Percentiles rank a stretch among this genome's conserved stretches.
These are phyloP conservation scores for Trichoderma hamatum DNA, from an alignment of 2,329 filamentous ascomycete genomes.

Conservation along the genomic window DNA sequence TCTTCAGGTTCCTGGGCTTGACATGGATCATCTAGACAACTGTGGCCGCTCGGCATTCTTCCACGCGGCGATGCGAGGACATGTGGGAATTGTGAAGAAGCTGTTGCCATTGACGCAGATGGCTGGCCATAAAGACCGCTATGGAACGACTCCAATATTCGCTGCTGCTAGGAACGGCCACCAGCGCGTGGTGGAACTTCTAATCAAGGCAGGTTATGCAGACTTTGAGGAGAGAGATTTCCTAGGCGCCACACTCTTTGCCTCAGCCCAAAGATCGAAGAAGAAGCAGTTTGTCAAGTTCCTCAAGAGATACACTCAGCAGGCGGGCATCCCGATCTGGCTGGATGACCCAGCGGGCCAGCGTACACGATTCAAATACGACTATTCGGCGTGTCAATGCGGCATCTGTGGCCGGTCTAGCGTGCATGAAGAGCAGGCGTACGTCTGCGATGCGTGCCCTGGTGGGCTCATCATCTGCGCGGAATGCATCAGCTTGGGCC, in stretches of 20 bases:
- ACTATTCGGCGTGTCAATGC: slow-evolving; percentile 16
- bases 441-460: slow-evolving; percentile 20
- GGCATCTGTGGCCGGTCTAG: slow-evolving; percentile 22
- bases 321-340: neutral
- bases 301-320: neutral
- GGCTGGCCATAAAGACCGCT: slow-evolving; percentile 12
- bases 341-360: slow-evolving; percentile 14
- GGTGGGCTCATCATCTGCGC: slow-evolving; percentile 21
- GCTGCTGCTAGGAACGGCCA: slow-evolving; percentile 27
- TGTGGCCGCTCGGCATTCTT: slow-evolving; percentile 23
- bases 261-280: slow-evolving; percentile 2
- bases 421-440: slow-evolving; percentile 4
- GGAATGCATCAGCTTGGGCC: slow-evolving; percentile 19
- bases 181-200: slow-evolving; percentile 1
- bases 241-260: slow-evolving; percentile 12
- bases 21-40: slow-evolving; percentile 17
- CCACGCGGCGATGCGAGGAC: slow-evolving; percentile 26
- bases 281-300: slow-evolving; percentile 10
- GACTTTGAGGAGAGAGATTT: slow-evolving; percentile 21
- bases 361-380: neutral
- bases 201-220: neutral
- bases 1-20: neutral
- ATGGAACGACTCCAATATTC: slow-evolving; percentile 25
- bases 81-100: neutral
- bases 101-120: slow-evolving; percentile 14